Base-by-base conservation (phyloP, 1,139 yeast species). In the Geotrichum fermentans region DNA sequence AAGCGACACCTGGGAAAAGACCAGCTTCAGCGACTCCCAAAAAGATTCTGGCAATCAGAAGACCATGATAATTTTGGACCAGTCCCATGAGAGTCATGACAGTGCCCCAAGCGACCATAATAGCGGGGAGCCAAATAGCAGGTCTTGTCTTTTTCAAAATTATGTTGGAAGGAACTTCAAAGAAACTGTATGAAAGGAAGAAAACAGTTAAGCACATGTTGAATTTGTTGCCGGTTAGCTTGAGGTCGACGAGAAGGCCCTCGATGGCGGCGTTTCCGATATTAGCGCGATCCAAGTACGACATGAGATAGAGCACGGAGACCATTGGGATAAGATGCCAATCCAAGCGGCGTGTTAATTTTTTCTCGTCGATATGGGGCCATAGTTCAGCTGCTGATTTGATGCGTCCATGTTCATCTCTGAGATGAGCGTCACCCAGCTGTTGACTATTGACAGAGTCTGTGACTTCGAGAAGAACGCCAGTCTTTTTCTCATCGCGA, bases 191-290 rank as follows among this genome's bases (percentile, higher is more conserved):
- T 4, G 80, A 80, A 52, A 75, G 70, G 56, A 76, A 75, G 61
- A 82, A 81, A 29, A 79, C 73, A 1, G 86, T 79, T n/a, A 81
- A 78, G 46, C 78, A 66, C 77, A 84, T 79, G 28, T 73, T 68
- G 57, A 71, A 75, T 47, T 73, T 69, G 42, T 68, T 61, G 4
- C 73, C 73, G 10, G 61, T 56, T 45, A 65, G 58, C 44, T 73
- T 55, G 29, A 62, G 57, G 52, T 73, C 69, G 1, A 65, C 59
- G 52, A 69, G 70, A 51, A 82, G 69, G 1, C 85, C 86, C 69
- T 81, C 71, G 47, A 82, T 73, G 1, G 86, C 73, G 4, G 86
- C 85, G 56, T 75, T 78, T 11, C 82, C 72, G 29, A 74, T 74
- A 4, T 84, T 70, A 14, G 75, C 67, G 58, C 82, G 82, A 63